Evolutionary conservation across 2,329 filamentous ascomycete genomes (phyloP), one percentile per base, ranked within the genome.

Genomic region (Aspergillus glaucus): DNA sequence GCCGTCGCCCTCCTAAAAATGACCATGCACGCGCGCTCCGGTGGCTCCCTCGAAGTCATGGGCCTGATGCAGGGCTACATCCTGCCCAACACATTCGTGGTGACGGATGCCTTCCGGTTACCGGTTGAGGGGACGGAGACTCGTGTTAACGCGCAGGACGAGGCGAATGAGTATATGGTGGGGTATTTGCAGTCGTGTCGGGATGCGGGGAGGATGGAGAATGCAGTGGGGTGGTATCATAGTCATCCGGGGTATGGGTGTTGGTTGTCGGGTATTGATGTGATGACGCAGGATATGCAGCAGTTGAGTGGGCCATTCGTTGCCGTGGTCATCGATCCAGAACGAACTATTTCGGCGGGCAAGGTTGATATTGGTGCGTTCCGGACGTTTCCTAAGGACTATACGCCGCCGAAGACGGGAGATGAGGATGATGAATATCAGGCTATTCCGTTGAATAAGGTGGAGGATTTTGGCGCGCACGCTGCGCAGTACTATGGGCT

Each of bases 101-200:
- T 98, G 47, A 97, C 91, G 1, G 93, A 98, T 64, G 89, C 91
- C 22, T 93, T 97, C 71, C 83, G 91, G 17, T 75, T 98, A 36
- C 93, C 93, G 0, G 93, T 98, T 37, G 93, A 98, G 67, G 93
- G 93, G 22, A 98, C 93, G n/a, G 93, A 98, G 74, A 98, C 93
- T 2, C 80, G 93, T 52, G 93, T 98, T 59, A 98, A 98, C 67
- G 93, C 93, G 0, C 90, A 95, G 64, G 86, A 87, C 57, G 91
- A 97, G 60, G 93, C 92, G 47, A 94, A 97, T 74, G 93, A 97
- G 74, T 98, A 97, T 74, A 88, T 97, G 76, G 84, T 95, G 47
- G 82, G 87, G 56, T 97, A 94, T 65, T 79, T 94, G 24, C 78
- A 85, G 58, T 75, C 84, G 3, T 87, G 86, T 58, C 80, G 92